phyloP scores from a whole-genome alignment of 192 early-diverging fungal genomes.

The Umbelopsis ramanniana region DNA sequence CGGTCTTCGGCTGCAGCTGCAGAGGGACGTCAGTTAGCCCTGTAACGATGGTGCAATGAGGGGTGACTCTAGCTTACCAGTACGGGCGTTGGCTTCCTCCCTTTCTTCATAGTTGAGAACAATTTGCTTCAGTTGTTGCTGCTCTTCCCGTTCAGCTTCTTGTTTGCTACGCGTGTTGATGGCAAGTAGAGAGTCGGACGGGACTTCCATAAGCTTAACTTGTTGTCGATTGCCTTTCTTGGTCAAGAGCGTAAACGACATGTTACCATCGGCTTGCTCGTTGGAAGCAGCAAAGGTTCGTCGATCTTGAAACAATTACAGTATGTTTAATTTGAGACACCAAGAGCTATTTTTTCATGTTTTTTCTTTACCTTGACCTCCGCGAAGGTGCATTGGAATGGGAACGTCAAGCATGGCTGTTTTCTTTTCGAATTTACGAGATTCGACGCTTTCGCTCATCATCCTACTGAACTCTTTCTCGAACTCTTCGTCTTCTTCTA shows the following conservation, averaged over 20 bases:
- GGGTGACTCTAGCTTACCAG: conserved; percentile 19
- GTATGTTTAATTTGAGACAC: neutral
- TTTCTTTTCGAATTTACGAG: conserved; percentile 81
- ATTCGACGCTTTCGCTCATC: conserved; percentile 89
- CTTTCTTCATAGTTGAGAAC: conserved; percentile 91
- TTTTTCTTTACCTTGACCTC: conserved; percentile 41
- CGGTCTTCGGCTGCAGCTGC: conserved; percentile 38
- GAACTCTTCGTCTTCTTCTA: conserved; percentile 85
- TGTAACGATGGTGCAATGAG: neutral
- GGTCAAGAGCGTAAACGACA: conserved; percentile 81
- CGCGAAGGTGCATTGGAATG: conserved; percentile 77
- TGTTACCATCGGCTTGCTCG: conserved; percentile 48
- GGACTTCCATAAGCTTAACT: conserved; percentile 77
- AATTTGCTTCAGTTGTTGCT: conserved; percentile 86
- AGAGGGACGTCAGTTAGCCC: neutral
- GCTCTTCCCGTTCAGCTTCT: conserved; percentile 87
- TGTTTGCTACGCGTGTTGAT: conserved; percentile 81
- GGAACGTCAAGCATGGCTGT: conserved; percentile 82
- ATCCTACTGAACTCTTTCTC: conserved; percentile 89
- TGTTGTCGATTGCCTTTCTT: conserved; percentile 88
- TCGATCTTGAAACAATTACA: conserved; percentile 27
- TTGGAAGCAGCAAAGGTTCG: conserved; percentile 24
- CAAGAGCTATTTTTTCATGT: neutral
- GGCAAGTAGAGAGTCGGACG: conserved; percentile 82
- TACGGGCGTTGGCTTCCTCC: conserved; percentile 55